These are phyloP conservation scores for Schizosaccharomyces cryophilus DNA, from an alignment of 805 yeast species.

Conservation along the genomic window DNA sequence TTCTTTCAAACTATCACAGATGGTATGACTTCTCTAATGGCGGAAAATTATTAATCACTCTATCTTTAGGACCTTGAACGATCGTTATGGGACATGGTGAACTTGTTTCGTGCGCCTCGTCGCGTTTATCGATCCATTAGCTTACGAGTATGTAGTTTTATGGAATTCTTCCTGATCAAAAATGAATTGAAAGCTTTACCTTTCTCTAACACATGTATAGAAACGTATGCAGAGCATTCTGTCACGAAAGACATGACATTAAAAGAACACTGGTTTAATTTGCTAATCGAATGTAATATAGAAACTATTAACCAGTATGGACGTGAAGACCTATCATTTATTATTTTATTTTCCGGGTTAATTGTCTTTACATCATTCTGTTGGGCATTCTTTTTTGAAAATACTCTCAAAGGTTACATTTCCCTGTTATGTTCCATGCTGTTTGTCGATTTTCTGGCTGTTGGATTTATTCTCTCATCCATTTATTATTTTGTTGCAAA, in stretches of 20 bases:
- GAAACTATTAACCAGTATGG: neutral
- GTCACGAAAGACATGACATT: too few relatives aligned
- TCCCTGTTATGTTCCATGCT: neutral
- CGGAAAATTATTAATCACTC: neutral
- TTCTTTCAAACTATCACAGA: neutral
- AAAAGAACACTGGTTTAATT: too few relatives aligned
- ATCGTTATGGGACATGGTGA: conserved; percentile 72
- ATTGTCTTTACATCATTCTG: neutral
- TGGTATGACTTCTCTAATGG: neutral
- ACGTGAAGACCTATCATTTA: neutral
- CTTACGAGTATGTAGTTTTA: conserved; percentile 24
- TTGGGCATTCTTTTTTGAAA: neutral
- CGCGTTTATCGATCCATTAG: conserved; percentile 62
- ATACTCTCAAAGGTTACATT: neutral
- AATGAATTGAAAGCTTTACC: neutral
- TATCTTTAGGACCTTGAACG: conserved; percentile 46
- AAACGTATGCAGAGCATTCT: neutral
- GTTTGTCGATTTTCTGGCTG: neutral
- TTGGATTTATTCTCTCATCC: neutral
- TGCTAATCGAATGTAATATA: neutral
- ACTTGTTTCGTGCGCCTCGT: conserved; percentile 48
- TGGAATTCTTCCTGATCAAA: neutral
- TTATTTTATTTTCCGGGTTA: neutral
- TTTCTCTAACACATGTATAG: neutral
- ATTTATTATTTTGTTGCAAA: neutral